phyloP scores from a whole-genome alignment of 2,329 filamentous ascomycete genomes.

The Periglandula ipomoeae region DNA sequence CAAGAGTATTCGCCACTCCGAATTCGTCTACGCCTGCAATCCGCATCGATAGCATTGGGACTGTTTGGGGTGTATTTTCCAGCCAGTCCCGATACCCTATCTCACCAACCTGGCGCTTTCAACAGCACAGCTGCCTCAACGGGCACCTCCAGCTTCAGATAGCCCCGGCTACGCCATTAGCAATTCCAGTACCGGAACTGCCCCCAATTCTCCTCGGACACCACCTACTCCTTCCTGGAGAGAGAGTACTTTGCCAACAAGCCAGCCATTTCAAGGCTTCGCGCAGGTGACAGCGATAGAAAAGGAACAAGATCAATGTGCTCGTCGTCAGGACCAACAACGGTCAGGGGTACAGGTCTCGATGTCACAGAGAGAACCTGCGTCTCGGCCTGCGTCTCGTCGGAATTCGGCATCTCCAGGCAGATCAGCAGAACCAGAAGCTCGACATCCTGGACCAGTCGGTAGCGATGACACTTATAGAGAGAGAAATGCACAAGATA shows the following conservation, averaged over 20 bases:
- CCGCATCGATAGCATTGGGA: constrained; percentile 14
- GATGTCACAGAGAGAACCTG: constrained; percentile 55
- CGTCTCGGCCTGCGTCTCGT: constrained; percentile 46
- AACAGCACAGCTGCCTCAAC: constrained; percentile 24
- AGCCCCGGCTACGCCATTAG: constrained; percentile 22
- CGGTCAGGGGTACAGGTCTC: constrained; percentile 49
- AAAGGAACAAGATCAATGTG: constrained; percentile 42
- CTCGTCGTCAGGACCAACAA: constrained; percentile 40
- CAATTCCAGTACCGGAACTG: constrained; percentile 23
- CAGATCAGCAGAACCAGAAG: constrained; percentile 22
- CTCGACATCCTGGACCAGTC: constrained; percentile 14
- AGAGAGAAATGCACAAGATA: constrained; percentile 12
- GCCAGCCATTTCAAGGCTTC: constrained; percentile 15
- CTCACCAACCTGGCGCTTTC: constrained; percentile 25
- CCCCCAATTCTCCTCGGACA: constrained; percentile 25
- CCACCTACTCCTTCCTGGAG: constrained; percentile 25
- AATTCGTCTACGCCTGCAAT: constrained; percentile 3
- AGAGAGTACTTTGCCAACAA: constrained; percentile 14
- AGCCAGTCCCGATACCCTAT: constrained; percentile 20
- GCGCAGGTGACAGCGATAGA: constrained; percentile 13
- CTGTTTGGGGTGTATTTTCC: constrained; percentile 26
- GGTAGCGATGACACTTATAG: constrained; percentile 17
- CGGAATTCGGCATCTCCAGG: constrained; percentile 36
- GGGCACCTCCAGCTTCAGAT: constrained; percentile 22
- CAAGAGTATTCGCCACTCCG: background rate